A percentile compares a stretch with the other conserved stretches of the same genome.
Evolutionary conservation across 148 eudicot genomes (phyloP).

Genomic region (Amaranthus palmeri): DNA sequence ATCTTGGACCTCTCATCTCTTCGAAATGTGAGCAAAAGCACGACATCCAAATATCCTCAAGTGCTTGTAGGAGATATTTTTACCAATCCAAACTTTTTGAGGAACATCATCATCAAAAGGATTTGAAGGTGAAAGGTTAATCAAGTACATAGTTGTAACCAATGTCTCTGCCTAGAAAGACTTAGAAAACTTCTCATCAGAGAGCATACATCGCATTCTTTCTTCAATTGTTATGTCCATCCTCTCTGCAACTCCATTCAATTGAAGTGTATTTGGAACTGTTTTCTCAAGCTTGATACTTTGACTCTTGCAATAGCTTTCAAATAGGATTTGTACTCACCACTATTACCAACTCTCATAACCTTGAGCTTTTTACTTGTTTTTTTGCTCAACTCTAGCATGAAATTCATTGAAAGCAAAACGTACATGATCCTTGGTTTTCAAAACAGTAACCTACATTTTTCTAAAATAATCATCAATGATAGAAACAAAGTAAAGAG

Average conservation of each 20-base stretch:
- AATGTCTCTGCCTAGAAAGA: no score
- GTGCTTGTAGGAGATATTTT: not conserved
- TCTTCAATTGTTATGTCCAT: conserved; percentile 15
- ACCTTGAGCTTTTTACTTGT: not conserved
- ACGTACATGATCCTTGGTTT: conserved; percentile 4
- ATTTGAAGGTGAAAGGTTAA: no score
- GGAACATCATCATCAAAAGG: conserved; percentile 13
- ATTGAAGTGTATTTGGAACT: conserved; percentile 9
- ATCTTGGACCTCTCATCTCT: conserved; percentile 8
- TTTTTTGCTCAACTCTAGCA: not conserved
- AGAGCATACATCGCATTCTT: not conserved
- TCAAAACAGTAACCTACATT: conserved; percentile 12
- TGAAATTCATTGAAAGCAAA: conserved; percentile 18
- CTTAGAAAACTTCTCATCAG: no score
- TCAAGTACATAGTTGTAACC: no score
- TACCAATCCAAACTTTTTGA: conserved; percentile 6
- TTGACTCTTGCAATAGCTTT: not conserved
- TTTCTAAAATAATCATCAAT: conserved; percentile 20
- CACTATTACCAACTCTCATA: not conserved
- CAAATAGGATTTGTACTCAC: not conserved
- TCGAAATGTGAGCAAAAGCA: not conserved
- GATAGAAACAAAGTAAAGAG: conserved; percentile 14
- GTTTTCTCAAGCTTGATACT: conserved; percentile 14
- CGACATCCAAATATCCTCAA: not conserved
- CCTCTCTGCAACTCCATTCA: conserved; percentile 2